Evolutionary conservation across 257 asterid genomes (phyloP).

Genomic region (Nicotiana obtusifolia): DNA sequence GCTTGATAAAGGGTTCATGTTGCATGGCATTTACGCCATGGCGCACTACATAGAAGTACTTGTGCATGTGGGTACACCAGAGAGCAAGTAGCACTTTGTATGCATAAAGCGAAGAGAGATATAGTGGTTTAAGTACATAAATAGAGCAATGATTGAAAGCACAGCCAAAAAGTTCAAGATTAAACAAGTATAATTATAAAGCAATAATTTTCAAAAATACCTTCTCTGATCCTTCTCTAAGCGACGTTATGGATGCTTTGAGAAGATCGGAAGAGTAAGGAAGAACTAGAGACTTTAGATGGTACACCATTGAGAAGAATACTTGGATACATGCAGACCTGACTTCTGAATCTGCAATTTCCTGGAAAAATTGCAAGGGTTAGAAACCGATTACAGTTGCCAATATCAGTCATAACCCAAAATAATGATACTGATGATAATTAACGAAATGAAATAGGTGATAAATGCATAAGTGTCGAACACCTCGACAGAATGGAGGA

Average conservation of each 20-base stretch:
- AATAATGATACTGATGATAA: background rate
- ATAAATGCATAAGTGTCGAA: background rate
- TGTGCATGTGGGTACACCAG: background rate
- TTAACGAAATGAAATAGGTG: background rate
- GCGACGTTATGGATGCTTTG: constrained; percentile 46
- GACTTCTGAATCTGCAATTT: constrained; percentile 38
- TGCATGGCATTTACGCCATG: background rate
- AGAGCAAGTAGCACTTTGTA: background rate
- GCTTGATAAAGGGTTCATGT: background rate
- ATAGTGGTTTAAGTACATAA: background rate
- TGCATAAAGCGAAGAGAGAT: background rate
- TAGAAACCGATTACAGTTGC: background rate
- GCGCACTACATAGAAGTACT: background rate
- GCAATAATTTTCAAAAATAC: constrained; percentile 25
- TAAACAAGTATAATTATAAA: background rate
- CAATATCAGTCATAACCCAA: background rate
- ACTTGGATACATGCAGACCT: constrained; percentile 80
- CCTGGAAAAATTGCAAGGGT: constrained; percentile 32
- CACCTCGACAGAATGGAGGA: constrained; percentile 46
- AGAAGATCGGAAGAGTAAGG: constrained; percentile 56
- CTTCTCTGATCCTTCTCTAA: constrained; percentile 56
- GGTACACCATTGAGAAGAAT: constrained; percentile 63
- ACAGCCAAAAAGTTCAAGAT: background rate
- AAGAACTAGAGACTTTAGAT: constrained; percentile 54
- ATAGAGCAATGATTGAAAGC: background rate